These are phyloP conservation scores for Pseudotulostoma volvatum DNA, from an alignment of 495 filamentous ascomycete species.

Conservation along the genomic window DNA sequence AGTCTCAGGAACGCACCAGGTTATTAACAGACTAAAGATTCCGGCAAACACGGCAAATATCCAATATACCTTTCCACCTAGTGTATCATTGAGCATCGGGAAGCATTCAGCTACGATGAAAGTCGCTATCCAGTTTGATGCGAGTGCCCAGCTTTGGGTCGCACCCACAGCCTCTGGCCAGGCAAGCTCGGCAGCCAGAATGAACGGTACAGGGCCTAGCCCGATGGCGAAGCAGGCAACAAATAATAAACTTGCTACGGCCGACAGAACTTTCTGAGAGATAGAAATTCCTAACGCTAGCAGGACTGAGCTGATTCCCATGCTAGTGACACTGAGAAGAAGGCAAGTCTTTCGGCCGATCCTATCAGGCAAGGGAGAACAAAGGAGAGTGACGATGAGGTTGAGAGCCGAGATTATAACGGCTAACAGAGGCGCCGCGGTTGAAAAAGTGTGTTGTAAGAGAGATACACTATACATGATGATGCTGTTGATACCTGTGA, in stretches of 20 bases:
- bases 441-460: conserved; percentile 56
- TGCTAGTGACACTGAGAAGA: conserved; percentile 61
- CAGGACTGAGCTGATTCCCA: conserved; percentile 57
- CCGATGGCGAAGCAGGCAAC: conserved; percentile 84
- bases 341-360: conserved; percentile 75
- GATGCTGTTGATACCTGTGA: conserved; percentile 88
- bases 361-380: conserved; percentile 70
- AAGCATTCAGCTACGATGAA: conserved; percentile 90
- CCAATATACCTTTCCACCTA: conserved; percentile 77
- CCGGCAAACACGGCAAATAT: conserved; percentile 62
- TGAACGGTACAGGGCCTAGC: conserved; percentile 85
- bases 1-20: conserved; percentile 63
- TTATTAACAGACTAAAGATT: conserved; percentile 48
- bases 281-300: conserved; percentile 62
- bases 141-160: conserved; percentile 68
- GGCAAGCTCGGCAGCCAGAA: conserved; percentile 78
- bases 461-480: conserved; percentile 96
- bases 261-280: conserved; percentile 53
- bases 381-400: conserved; percentile 60
- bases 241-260: conserved; percentile 65
- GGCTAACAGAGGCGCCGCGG: conserved; percentile 60
- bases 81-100: conserved; percentile 58
- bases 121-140: conserved; percentile 79
- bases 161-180: conserved; percentile 78
- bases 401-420: conserved; percentile 78